phyloP scores from a whole-genome alignment of 352 stramenopile genomes.

The Thalassiosira mediterranea region DNA sequence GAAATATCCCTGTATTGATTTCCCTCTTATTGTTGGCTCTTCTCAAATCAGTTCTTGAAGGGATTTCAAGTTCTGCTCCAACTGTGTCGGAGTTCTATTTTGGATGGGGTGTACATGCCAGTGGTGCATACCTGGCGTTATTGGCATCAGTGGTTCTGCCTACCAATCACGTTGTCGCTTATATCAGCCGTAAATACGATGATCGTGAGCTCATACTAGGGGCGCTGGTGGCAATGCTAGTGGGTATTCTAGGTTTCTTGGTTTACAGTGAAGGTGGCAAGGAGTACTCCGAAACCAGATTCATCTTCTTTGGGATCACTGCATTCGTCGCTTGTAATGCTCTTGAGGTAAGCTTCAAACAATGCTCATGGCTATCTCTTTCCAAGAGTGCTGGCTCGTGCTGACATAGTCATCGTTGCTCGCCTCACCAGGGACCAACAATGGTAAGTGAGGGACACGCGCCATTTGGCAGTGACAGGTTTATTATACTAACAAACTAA shows the following conservation, averaged over 20 bases:
- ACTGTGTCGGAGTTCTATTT: slow-evolving; percentile 90
- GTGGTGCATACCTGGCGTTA: slow-evolving; percentile 88
- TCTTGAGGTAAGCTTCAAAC: too few species aligned
- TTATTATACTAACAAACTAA: too few species aligned
- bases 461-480: too few species aligned
- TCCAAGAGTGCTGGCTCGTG: too few species aligned
- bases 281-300: slow-evolving; percentile 88
- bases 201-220: slow-evolving; percentile 91
- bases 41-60: slow-evolving; percentile 91
- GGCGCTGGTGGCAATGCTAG: slow-evolving; percentile 88
- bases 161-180: slow-evolving; percentile 89
- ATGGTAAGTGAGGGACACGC: too few species aligned
- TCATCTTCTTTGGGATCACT: slow-evolving; percentile 88
- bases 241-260: slow-evolving; percentile 89
- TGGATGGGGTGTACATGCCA: slow-evolving; percentile 87
- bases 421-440: neutral
- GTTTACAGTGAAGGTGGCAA: slow-evolving; percentile 71
- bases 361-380: too few species aligned
- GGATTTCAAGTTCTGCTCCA: slow-evolving; percentile 87
- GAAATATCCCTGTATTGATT: slow-evolving; percentile 68
- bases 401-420: too few species aligned
- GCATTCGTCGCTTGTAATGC: slow-evolving; percentile 91
- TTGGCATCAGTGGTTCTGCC: slow-evolving; percentile 92
- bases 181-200: slow-evolving; percentile 89
- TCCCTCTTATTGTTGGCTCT: slow-evolving; percentile 88